A percentile compares a stretch with the other conserved stretches of the same genome.
Conservation (phyloP, 257 asterid species). For the Primulina tabacum region DNA sequence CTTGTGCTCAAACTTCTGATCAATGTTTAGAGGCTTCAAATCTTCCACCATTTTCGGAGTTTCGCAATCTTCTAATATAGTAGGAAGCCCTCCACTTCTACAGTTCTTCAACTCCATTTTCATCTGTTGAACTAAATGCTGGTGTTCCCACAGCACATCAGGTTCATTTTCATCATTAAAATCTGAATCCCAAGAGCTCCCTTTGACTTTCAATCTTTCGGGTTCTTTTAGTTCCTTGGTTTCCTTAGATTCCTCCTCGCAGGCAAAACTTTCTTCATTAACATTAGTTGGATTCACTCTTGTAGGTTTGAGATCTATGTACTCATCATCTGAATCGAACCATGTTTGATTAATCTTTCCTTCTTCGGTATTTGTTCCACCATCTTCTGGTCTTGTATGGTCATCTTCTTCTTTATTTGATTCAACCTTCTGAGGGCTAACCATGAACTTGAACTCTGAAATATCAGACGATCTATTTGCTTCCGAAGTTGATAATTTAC, state of each 20-base stretch:
- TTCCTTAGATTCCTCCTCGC: constrained; percentile 8
- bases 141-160: constrained; percentile 68
- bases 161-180: constrained; percentile 48
- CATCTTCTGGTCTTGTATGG: constrained; percentile 16
- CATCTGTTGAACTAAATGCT: constrained; percentile 71
- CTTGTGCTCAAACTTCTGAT: constrained; percentile 62
- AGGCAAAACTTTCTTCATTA: constrained; percentile 11
- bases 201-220: constrained; percentile 15
- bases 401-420: constrained; percentile 15
- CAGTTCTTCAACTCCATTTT: constrained; percentile 70
- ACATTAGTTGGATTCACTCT: background rate
- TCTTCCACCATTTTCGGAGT: constrained; percentile 55
- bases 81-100: constrained; percentile 63
- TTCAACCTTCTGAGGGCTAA: background rate
- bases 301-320: constrained; percentile 47
- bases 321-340: constrained; percentile 44
- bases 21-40: constrained; percentile 58
- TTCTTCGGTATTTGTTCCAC: constrained; percentile 4
- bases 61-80: constrained; percentile 79
- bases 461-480: constrained; percentile 15
- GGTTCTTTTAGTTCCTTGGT: constrained; percentile 11
- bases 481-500: background rate
- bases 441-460: background rate
- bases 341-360: background rate
- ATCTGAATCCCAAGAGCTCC: constrained; percentile 34